Evolutionary conservation across 2,329 filamentous ascomycete species (phyloP).

Genomic region (Ceratocystis variospora): DNA sequence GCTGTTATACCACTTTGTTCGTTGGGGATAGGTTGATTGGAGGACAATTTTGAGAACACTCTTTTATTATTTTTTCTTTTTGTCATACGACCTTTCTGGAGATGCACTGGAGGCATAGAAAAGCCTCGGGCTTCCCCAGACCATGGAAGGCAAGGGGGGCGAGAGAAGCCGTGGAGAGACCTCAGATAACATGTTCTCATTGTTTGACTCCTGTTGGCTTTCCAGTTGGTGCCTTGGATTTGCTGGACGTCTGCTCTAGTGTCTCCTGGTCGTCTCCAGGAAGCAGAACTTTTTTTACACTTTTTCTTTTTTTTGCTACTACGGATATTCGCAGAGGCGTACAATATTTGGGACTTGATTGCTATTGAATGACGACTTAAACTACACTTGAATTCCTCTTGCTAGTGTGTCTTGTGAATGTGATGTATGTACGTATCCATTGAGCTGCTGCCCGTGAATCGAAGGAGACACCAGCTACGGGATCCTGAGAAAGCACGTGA

Average conservation of each 20-base stretch:
- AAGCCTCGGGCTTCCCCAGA: neutral
- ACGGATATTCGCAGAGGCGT: conserved; percentile 12
- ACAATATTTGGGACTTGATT: conserved; percentile 16
- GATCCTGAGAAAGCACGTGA: no score
- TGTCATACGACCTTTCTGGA: conserved; percentile 9
- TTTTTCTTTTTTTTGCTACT: neutral
- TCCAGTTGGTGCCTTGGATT: neutral
- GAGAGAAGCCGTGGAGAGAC: conserved; percentile 9
- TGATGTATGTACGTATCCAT: neutral
- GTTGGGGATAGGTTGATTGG: conserved; percentile 19
- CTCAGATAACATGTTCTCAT: conserved; percentile 14
- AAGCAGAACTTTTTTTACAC: neutral
- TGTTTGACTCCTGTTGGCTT: conserved; percentile 12
- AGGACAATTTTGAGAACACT: conserved; percentile 17
- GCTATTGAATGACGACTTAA: conserved; percentile 18
- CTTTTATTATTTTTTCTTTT: conserved; percentile 2
- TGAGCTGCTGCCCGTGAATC: no score
- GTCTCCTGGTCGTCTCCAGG: neutral
- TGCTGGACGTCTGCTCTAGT: conserved; percentile 6
- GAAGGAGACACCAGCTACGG: no score
- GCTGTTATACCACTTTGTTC: conserved; percentile 19
- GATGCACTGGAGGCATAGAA: neutral
- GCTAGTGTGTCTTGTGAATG: neutral
- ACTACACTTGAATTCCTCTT: conserved; percentile 6
- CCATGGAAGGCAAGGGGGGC: neutral